These are phyloP conservation scores for Vitis hybrid DNA, from an alignment of 177 flowering plant species.

Conservation along the genomic window DNA sequence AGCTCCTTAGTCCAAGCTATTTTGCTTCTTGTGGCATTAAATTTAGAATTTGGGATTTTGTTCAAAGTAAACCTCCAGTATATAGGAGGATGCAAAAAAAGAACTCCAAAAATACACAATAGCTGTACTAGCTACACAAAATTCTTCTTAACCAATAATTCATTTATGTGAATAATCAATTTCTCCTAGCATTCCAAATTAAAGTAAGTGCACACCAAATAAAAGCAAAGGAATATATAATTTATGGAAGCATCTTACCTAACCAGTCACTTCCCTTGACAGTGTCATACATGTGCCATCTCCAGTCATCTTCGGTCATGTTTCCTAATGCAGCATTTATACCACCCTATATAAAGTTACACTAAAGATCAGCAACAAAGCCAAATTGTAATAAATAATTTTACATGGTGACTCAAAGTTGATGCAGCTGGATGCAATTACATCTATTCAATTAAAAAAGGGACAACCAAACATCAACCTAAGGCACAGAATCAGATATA, in stretches of 20 bases:
- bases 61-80: background rate
- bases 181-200: background rate
- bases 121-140: background rate
- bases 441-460: no score
- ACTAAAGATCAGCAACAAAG: slow-evolving; percentile 7
- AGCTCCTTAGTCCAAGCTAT: background rate
- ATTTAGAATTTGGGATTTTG: background rate
- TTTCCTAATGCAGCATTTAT: slow-evolving; percentile 99
- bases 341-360: slow-evolving; percentile 66
- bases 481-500: no score
- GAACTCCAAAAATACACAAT: background rate
- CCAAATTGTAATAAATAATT: background rate
- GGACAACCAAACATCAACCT: no score
- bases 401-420: background rate
- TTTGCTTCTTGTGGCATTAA: background rate
- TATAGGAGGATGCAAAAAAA: background rate
- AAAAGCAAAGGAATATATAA: background rate
- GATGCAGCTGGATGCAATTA: background rate
- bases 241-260: slow-evolving; percentile 40
- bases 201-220: background rate
- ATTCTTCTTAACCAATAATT: background rate
- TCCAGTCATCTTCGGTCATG: slow-evolving; percentile 99
- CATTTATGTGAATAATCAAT: background rate
- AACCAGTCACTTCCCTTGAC: slow-evolving; percentile 99
- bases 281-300: slow-evolving; percentile 99